Percentiles rank a stretch among this genome's conserved stretches.
Evolutionary conservation across 2,329 filamentous ascomycete species (phyloP).

Genomic region (Colletotrichum musae): DNA sequence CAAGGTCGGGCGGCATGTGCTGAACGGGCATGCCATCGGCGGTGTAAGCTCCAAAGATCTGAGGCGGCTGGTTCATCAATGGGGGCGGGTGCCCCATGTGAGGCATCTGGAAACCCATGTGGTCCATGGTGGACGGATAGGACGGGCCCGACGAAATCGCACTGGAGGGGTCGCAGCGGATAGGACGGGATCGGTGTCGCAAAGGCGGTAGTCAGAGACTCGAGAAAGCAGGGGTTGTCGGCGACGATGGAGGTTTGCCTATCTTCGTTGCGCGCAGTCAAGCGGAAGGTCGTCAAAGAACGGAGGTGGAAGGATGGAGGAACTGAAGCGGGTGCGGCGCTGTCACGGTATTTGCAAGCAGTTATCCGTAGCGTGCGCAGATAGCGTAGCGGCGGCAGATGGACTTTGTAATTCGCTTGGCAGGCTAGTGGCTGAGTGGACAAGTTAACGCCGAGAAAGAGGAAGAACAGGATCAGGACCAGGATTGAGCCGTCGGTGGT

Average conservation of each 20-base stretch:
- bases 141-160: constrained; percentile 3
- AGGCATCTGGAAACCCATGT: constrained; percentile 72
- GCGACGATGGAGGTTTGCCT: background rate
- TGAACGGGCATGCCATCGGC: constrained; percentile 72
- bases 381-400: constrained; percentile 27
- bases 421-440: constrained; percentile 36
- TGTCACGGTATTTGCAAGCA: constrained; percentile 35
- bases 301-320: background rate
- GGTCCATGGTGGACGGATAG: constrained; percentile 59
- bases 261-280: constrained; percentile 1
- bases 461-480: too few species aligned
- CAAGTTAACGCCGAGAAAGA: constrained; percentile 25
- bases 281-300: constrained; percentile 8
- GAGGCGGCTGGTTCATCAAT: constrained; percentile 76
- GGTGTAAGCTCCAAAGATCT: constrained; percentile 77
- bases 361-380: constrained; percentile 15
- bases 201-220: background rate
- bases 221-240: constrained; percentile 13
- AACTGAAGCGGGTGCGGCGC: constrained; percentile 4
- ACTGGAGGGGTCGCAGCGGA: background rate
- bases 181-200: background rate
- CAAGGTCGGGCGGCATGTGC: constrained; percentile 69
- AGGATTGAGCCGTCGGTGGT: background rate
- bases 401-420: constrained; percentile 36
- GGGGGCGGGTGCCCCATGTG: constrained; percentile 66